phyloP scores from a whole-genome alignment of 352 stramenopile species.

The Phytophthora cactorum region DNA sequence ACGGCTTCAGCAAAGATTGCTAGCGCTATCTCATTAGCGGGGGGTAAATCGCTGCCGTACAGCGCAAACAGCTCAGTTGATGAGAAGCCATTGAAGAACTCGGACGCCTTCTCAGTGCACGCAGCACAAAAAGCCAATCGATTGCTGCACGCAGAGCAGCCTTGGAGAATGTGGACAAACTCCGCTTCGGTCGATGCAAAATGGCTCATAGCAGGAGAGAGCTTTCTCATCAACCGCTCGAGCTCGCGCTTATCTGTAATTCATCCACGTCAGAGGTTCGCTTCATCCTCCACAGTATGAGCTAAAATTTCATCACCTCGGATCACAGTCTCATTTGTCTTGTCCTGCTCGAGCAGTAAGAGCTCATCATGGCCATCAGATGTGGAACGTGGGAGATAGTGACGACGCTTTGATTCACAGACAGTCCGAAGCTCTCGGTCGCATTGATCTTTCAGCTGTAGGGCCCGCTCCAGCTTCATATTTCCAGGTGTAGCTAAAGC shows the following conservation, averaged over 20 bases:
- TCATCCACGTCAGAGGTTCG: constrained; percentile 2
- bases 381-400: constrained; percentile 17
- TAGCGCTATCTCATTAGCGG: constrained; percentile 53
- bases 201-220: constrained; percentile 69
- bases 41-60: constrained; percentile 63
- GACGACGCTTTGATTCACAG: constrained; percentile 47
- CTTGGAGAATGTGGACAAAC: constrained; percentile 64
- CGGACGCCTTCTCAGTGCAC: constrained; percentile 54
- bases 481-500: constrained; percentile 26
- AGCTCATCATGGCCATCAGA: constrained; percentile 33
- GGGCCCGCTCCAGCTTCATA: constrained; percentile 59
- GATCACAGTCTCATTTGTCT: constrained; percentile 42
- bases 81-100: constrained; percentile 72
- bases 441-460: constrained; percentile 60
- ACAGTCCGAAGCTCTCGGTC: constrained; percentile 54
- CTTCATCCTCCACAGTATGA: background rate
- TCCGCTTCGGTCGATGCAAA: constrained; percentile 57
- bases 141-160: constrained; percentile 56
- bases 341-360: constrained; percentile 42
- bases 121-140: constrained; percentile 59
- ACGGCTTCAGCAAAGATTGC: constrained; percentile 49
- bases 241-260: constrained; percentile 56
- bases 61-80: constrained; percentile 54
- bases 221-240: constrained; percentile 65
- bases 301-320: constrained; percentile 30